Evolutionary conservation across 163 green algal species (phyloP).

Genomic region (Smithsoniella earleae): DNA sequence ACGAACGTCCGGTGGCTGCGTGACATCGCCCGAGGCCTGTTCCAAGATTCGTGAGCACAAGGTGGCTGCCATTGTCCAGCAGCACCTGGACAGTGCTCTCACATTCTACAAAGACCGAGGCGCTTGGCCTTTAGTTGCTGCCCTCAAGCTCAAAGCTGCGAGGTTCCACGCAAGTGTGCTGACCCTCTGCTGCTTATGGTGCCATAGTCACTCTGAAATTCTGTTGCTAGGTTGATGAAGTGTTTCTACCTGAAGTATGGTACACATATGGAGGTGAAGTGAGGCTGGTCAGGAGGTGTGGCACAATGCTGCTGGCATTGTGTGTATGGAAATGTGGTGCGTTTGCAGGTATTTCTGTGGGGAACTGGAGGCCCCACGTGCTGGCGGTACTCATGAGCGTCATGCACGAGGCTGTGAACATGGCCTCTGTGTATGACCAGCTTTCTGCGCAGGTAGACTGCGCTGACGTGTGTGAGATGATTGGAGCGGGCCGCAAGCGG

Average conservation of each 20-base stretch:
- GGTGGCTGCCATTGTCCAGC: conserved; percentile 14
- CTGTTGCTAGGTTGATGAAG: no score
- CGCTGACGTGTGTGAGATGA: conserved; percentile 7
- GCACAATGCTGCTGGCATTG: no score
- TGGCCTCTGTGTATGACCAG: conserved; percentile 24
- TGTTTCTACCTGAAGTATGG: no score
- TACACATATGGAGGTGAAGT: no score
- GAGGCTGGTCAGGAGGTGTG: no score
- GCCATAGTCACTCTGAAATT: no score
- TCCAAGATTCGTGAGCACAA: conserved; percentile 24
- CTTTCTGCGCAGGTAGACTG: conserved; percentile 25
- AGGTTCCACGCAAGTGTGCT: conserved; percentile 24
- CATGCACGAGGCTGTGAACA: conserved; percentile 28
- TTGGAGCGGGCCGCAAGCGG: conserved; percentile 23
- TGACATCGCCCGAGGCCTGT: conserved; percentile 9
- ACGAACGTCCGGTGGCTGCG: conserved; percentile 1
- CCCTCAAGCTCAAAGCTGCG: conserved; percentile 30
- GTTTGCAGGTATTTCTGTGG: conserved; percentile 24
- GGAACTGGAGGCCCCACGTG: conserved; percentile 24
- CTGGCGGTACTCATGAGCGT: conserved; percentile 24
- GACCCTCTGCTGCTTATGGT: no score
- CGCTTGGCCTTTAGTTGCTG: conserved; percentile 10
- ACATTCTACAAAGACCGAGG: conserved; percentile 15
- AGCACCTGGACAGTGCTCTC: conserved; percentile 11
- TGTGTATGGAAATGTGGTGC: background rate